Base-by-base conservation (phyloP, 2,329 filamentous ascomycete species). In the Fusarium solani-melongenae region DNA sequence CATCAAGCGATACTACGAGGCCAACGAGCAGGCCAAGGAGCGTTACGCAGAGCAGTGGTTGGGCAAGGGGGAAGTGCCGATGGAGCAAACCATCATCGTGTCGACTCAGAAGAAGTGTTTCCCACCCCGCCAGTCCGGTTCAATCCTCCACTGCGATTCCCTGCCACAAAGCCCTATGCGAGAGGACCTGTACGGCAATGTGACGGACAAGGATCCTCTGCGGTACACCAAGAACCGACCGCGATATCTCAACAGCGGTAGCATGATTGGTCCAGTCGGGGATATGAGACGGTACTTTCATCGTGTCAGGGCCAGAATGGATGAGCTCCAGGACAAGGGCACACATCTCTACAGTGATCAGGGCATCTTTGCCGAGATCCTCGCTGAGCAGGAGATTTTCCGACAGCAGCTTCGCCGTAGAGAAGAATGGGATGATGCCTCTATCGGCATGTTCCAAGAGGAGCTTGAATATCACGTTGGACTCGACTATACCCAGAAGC, bases 181-280 rank as follows among this genome's bases (percentile, higher is more conserved):
- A 0, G 29, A 65, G 22, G 76, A 78, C 4, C 58, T 78, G 0
- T 78, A 76, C 41, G 75, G 76, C 1, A 24, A 60, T 1, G 39
- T 64, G 0, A 78, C 76, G 1, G 76, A 78, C 20, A 60, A 15
- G 7, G 29, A 70, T 1, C 67, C 66, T 0, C 20, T 55, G 1
- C 5, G 36, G 0, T 53, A 65, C n/a, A 67, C 69, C 14, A 53
- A 73, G 6, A 38, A 64, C 0, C 72, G 79, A 10, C 78, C 78
- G 0, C 72, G 69, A 6, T 81, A 64, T 53, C 68, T 79, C 15
- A 81, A 80, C 36, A 77, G 75, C 27, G 80, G 80, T 1, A 72
- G 64, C 14, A 64, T 80, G 55, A 76, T 81, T 6, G 80, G 79
- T 7, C 72, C 77, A 0, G 76, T 76, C 0, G 69, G 72, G 0